phyloP scores from a whole-genome alignment of 495 filamentous ascomycete species.

The Durotheca rogersii region DNA sequence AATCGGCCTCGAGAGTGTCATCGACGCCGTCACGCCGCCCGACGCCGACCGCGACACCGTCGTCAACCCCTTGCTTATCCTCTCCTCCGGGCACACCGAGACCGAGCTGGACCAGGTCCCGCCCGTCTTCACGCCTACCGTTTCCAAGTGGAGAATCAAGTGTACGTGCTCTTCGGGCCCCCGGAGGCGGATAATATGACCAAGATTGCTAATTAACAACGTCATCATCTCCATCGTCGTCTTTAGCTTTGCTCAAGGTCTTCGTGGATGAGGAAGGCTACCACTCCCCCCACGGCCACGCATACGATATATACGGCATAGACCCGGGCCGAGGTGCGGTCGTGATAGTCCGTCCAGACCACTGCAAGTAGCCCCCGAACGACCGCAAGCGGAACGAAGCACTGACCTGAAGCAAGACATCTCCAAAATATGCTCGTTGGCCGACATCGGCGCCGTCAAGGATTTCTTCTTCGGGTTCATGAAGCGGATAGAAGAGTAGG shows the following conservation, averaged over 20 bases:
- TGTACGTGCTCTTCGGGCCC: conserved; percentile 38
- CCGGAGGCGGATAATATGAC: not conserved
- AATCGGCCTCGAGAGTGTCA: conserved; percentile 34
- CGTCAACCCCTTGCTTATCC: conserved; percentile 61
- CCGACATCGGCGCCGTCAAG: conserved; percentile 9
- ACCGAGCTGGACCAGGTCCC: conserved; percentile 63
- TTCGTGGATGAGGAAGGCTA: conserved; percentile 69
- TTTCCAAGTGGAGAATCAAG: conserved; percentile 60
- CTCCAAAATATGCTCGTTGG: conserved; percentile 24
- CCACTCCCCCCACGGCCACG: conserved; percentile 63
- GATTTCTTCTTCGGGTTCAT: conserved; percentile 33
- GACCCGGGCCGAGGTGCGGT: conserved; percentile 54
- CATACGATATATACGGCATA: conserved; percentile 63
- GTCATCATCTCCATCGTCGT: not conserved
- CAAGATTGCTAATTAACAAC: not conserved
- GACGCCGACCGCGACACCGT: conserved; percentile 54
- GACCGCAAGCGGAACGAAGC: conserved; percentile 1
- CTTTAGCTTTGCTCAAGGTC: conserved; percentile 63
- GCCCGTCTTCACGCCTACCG: conserved; percentile 57
- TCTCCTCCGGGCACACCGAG: conserved; percentile 52
- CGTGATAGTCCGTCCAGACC: conserved; percentile 66
- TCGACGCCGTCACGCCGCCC: conserved; percentile 48
- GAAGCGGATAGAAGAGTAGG: not conserved
- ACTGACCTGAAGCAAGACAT: conserved; percentile 33
- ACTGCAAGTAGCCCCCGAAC: conserved; percentile 51